phyloP scores from a whole-genome alignment of 345 rosid genomes.

The Iberis pinnata region DNA sequence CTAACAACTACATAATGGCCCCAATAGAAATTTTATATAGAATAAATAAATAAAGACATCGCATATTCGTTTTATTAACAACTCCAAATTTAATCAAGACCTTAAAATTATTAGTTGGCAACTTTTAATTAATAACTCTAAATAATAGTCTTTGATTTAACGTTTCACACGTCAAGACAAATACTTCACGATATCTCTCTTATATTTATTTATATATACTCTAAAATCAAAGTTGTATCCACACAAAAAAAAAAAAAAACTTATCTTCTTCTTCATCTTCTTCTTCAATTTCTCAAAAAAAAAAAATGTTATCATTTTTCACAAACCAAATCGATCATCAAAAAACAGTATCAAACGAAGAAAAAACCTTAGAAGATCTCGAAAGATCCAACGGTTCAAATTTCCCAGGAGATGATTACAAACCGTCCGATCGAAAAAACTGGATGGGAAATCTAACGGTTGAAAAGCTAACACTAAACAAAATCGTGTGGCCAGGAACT shows the following conservation, averaged over 20 bases:
- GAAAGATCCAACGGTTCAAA: constrained; percentile 34
- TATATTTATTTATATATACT: not conserved
- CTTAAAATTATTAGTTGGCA: too few species aligned
- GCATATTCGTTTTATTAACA: too few species aligned
- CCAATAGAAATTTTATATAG: too few species aligned
- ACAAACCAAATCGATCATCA: constrained; percentile 44
- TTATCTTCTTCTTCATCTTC: constrained; percentile 15
- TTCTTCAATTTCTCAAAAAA: not conserved
- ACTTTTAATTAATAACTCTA: not conserved
- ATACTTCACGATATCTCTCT: constrained; percentile 22
- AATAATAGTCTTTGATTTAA: constrained; percentile 16
- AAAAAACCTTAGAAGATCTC: constrained; percentile 44
- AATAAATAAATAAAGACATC: too few species aligned
- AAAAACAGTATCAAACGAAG: constrained; percentile 38
- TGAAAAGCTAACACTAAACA: constrained; percentile 41
- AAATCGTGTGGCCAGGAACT: constrained; percentile 89
- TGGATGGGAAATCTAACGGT: constrained; percentile 64
- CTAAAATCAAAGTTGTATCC: constrained; percentile 16
- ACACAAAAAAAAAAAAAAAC: constrained; percentile 16
- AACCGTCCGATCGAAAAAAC: constrained; percentile 53
- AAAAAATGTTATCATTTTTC: constrained; percentile 53
- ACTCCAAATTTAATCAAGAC: too few species aligned
- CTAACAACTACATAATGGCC: too few species aligned
- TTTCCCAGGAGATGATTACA: constrained; percentile 62
- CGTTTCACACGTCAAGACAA: constrained; percentile 20